Percentiles rank a stretch among this genome's conserved stretches.
phyloP scores from a whole-genome alignment of 169 alveolate genomes.

The Ichthyophthirius multifiliis region DNA sequence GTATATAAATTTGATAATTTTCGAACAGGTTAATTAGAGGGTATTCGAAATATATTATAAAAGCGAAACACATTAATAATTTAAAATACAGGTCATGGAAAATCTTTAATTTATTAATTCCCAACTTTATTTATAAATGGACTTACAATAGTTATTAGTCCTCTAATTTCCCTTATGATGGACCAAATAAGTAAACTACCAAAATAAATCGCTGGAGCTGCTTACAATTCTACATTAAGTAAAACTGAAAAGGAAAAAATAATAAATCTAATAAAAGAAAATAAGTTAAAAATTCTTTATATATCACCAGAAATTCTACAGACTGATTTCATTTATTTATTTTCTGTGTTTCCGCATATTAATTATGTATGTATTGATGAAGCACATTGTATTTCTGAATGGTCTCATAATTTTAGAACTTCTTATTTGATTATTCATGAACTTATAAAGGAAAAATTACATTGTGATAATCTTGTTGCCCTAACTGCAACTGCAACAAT shows the following conservation, averaged over 20 bases:
- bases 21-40: slow-evolving; percentile 81
- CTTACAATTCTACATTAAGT: slow-evolving; percentile 76
- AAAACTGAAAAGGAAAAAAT: slow-evolving; percentile 57
- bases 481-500: slow-evolving; percentile 92
- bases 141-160: slow-evolving; percentile 83
- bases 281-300: slow-evolving; percentile 79
- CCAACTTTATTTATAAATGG: slow-evolving; percentile 73
- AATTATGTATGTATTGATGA: slow-evolving; percentile 89
- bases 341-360: slow-evolving; percentile 46
- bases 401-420: slow-evolving; percentile 91
- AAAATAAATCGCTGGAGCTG: slow-evolving; percentile 79
- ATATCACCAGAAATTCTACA: slow-evolving; percentile 83
- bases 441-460: slow-evolving; percentile 61
- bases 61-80: slow-evolving; percentile 54
- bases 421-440: slow-evolving; percentile 76
- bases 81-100: slow-evolving; percentile 65
- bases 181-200: slow-evolving; percentile 83
- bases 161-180: slow-evolving; percentile 87
- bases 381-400: slow-evolving; percentile 90
- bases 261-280: slow-evolving; percentile 57
- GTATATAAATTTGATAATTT: slow-evolving; percentile 77
- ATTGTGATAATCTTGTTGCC: slow-evolving; percentile 68
- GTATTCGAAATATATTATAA: slow-evolving; percentile 71
- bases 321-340: slow-evolving; percentile 47
- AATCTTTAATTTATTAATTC: slow-evolving; percentile 59